Evolutionary conservation across 1,284 basidiomycete species (phyloP).

Genomic region (Sanguinoderma infundibulare): DNA sequence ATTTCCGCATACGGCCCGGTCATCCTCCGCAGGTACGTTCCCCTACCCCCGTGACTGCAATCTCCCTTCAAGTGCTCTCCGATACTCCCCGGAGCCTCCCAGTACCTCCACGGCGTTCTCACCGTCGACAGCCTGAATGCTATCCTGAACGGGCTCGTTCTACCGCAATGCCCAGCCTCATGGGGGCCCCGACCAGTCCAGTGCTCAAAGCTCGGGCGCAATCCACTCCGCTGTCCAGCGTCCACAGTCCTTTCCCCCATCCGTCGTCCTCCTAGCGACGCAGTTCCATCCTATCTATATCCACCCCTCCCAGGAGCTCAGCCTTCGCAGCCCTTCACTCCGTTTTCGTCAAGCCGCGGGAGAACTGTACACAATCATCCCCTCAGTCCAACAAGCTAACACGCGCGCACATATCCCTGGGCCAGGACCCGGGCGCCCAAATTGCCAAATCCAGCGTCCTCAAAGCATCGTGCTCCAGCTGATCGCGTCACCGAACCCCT

Average conservation of each 20-base stretch:
- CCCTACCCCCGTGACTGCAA: neutral
- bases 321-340: neutral
- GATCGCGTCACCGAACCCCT: neutral
- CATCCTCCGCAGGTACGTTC: neutral
- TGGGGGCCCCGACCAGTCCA: neutral
- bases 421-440: neutral
- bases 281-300: neutral
- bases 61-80: neutral
- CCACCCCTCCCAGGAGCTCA: neutral
- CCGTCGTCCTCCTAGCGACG: neutral
- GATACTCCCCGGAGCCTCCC: neutral
- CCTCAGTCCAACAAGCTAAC: neutral
- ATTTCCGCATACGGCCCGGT: neutral
- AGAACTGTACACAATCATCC: neutral
- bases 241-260: neutral
- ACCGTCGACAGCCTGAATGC: neutral
- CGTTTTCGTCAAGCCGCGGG: neutral
- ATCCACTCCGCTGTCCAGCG: neutral
- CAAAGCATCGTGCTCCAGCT: neutral
- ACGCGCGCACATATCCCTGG: neutral
- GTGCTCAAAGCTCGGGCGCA: neutral
- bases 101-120: neutral
- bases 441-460: neutral
- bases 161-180: neutral
- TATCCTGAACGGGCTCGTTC: conserved; percentile 1